A percentile compares a stretch with the other conserved stretches of the same genome.
phyloP scores from a whole-genome alignment of 768 basidiomycete species.

The Suillus spraguei region DNA sequence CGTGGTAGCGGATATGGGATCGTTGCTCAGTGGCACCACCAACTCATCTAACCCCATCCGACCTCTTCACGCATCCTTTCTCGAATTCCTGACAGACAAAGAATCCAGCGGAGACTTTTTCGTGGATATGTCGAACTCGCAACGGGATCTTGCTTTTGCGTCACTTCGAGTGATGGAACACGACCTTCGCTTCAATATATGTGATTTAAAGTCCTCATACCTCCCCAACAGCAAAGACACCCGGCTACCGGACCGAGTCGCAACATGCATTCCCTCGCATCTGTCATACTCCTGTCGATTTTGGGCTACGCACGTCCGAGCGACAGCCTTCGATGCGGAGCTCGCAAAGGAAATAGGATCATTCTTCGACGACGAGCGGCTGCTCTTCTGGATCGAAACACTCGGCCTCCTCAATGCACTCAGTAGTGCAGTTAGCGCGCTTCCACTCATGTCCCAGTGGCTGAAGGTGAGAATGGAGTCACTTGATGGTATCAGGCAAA shows the following conservation, averaged over 20 bases:
- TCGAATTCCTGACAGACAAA: constrained; percentile 27
- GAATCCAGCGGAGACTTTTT: constrained; percentile 18
- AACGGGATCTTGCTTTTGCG: constrained; percentile 8
- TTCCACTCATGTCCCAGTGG: not conserved
- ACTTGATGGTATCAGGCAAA: not conserved
- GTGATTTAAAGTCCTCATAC: constrained; percentile 33
- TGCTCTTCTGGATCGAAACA: constrained; percentile 15
- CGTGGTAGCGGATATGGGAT: constrained; percentile 4
- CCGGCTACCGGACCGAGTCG: not conserved
- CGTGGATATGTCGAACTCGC: constrained; percentile 8
- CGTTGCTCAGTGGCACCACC: constrained; percentile 12
- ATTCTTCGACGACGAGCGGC: constrained; percentile 8
- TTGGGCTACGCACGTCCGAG: constrained; percentile 16
- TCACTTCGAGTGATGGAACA: constrained; percentile 32
- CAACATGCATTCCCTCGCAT: constrained; percentile 7
- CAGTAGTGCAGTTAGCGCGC: not conserved
- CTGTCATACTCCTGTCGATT: constrained; percentile 18
- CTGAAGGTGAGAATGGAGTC: not conserved
- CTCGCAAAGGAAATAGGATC: not conserved
- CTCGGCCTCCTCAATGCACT: constrained; percentile 7
- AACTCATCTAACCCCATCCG: constrained; percentile 12
- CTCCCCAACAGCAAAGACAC: constrained; percentile 29
- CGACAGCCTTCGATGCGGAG: not conserved
- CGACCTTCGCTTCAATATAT: constrained; percentile 39
- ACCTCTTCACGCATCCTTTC: constrained; percentile 30